Evolutionary conservation across 164 flowering plant genomes (phyloP).

Genomic region (Amborella trichopoda): DNA sequence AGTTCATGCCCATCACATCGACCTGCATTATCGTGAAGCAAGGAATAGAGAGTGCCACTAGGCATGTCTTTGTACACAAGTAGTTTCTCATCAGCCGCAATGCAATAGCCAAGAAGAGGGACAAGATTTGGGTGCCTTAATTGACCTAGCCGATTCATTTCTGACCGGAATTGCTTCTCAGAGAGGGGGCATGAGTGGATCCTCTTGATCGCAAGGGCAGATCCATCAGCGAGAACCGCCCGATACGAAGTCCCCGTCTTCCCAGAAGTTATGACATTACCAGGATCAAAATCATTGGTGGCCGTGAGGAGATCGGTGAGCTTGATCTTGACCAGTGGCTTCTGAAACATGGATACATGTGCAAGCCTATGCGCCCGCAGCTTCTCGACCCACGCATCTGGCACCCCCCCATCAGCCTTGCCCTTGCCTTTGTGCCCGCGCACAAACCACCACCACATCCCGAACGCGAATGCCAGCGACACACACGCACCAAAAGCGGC

Average conservation of each 20-base stretch:
- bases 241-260: conserved; percentile 45
- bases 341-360: conserved; percentile 56
- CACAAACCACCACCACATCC: conserved; percentile 43
- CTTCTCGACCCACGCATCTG: conserved; percentile 27
- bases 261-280: conserved; percentile 22
- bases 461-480: conserved; percentile 38
- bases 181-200: conserved; percentile 26
- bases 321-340: conserved; percentile 54
- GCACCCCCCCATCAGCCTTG: conserved; percentile 17
- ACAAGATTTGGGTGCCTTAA: conserved; percentile 69
- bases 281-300: conserved; percentile 33
- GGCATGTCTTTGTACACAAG: conserved; percentile 65
- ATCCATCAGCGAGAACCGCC: conserved; percentile 58
- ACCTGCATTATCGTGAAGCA: conserved; percentile 16
- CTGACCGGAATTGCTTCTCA: conserved; percentile 56
- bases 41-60: conserved; percentile 39
- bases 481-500: conserved; percentile 45
- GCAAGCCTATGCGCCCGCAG: conserved; percentile 31
- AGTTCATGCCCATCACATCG: conserved; percentile 6
- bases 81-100: conserved; percentile 53
- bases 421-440: conserved; percentile 5
- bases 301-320: conserved; percentile 48
- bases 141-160: conserved; percentile 53
- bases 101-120: conserved; percentile 58
- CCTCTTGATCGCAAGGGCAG: conserved; percentile 51